These are phyloP conservation scores for Hymenoscyphus repandus DNA, from an alignment of 2,329 filamentous ascomycete genomes.

Conservation along the genomic window DNA sequence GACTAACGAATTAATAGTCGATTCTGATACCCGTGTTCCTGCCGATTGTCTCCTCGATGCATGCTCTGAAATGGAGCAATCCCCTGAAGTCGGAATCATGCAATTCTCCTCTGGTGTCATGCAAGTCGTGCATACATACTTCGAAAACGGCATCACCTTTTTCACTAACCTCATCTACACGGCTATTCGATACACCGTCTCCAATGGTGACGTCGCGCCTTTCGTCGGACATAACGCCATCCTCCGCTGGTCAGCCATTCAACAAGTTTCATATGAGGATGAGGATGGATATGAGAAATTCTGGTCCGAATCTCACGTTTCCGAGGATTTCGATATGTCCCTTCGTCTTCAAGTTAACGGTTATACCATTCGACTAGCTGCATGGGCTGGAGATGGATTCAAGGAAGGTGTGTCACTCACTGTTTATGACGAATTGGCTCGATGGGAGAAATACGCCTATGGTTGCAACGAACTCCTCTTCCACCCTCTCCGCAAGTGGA, in stretches of 20 bases:
- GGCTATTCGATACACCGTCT: constrained; percentile 71
- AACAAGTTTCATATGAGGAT: constrained; percentile 66
- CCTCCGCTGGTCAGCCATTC: constrained; percentile 69
- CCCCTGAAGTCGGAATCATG: constrained; percentile 72
- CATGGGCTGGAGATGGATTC: constrained; percentile 72
- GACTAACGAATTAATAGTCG: constrained; percentile 38
- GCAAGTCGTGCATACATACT: constrained; percentile 71
- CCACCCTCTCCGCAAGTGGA: constrained; percentile 70
- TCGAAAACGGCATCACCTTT: constrained; percentile 65
- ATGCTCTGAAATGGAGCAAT: constrained; percentile 77
- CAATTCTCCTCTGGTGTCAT: constrained; percentile 75
- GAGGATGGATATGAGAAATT: constrained; percentile 71
- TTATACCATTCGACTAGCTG: constrained; percentile 67
- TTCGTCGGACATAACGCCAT: constrained; percentile 80
- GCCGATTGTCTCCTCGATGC: constrained; percentile 73
- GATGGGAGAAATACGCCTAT: constrained; percentile 85
- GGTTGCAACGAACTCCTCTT: constrained; percentile 80
- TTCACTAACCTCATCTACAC: constrained; percentile 73
- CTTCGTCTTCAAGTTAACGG: constrained; percentile 67
- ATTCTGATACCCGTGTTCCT: constrained; percentile 75
- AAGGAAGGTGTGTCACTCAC: constrained; percentile 80
- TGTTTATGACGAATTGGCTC: constrained; percentile 76
- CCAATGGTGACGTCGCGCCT: constrained; percentile 70
- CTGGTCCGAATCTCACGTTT: constrained; percentile 76
- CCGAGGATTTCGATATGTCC: constrained; percentile 79